Evolutionary conservation across 1,139 yeast species (phyloP).

Genomic region (Magnusiomyces tetraspermus): DNA sequence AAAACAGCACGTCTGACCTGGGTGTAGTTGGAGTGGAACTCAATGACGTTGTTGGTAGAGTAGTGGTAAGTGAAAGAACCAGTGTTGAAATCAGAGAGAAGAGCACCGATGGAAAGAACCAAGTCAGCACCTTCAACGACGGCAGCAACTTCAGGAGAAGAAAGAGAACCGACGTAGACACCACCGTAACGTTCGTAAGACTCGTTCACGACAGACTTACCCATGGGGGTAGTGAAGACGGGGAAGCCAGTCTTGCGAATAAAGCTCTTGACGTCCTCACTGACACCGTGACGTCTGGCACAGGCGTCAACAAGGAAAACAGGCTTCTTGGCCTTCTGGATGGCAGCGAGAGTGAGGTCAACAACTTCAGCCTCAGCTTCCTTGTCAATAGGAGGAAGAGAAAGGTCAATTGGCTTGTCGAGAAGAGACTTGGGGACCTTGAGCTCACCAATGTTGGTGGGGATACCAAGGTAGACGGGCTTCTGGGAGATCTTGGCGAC

Average conservation of each 20-base stretch:
- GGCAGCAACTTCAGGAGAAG: conserved; percentile 64
- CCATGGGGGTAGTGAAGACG: conserved; percentile 84
- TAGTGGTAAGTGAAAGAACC: conserved; percentile 81
- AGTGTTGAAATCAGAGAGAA: conserved; percentile 81
- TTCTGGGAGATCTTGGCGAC: conserved; percentile 64
- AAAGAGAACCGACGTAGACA: conserved; percentile 73
- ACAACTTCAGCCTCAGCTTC: conserved; percentile 69
- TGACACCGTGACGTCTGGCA: conserved; percentile 67
- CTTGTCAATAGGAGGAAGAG: conserved; percentile 51
- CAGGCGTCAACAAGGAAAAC: conserved; percentile 79
- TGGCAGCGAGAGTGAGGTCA: conserved; percentile 44
- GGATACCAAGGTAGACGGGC: conserved; percentile 77
- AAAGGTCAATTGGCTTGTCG: conserved; percentile 55
- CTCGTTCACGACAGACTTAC: conserved; percentile 74
- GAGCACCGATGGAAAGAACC: conserved; percentile 69
- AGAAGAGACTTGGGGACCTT: conserved; percentile 48
- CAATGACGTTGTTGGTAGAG: conserved; percentile 69
- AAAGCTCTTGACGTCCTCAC: conserved; percentile 50
- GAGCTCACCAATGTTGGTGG: conserved; percentile 69
- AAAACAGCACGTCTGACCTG: conserved; percentile 67
- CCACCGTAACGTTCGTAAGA: conserved; percentile 71
- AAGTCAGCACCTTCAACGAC: conserved; percentile 72
- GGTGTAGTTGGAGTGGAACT: conserved; percentile 83
- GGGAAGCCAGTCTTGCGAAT: conserved; percentile 70
- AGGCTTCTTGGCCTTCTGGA: conserved; percentile 55